Percentiles rank a stretch among this genome's conserved stretches.
Conservation (phyloP, 805 yeast genomes). For the Phaffomyces thermotolerans region DNA sequence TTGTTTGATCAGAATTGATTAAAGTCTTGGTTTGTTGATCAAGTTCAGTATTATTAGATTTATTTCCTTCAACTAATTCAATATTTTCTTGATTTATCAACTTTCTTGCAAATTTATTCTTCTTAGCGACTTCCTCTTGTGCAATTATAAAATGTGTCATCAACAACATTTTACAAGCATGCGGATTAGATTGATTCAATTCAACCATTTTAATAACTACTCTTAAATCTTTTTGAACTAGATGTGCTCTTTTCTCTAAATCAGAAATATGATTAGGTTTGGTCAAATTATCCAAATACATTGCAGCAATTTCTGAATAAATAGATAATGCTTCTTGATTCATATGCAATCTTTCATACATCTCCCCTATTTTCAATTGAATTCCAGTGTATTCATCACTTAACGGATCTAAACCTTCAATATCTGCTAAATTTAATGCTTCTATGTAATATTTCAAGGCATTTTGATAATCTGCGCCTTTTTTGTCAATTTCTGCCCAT, state of each 20-base stretch:
- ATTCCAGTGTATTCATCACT: conserved; percentile 86
- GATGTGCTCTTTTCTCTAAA: conserved; percentile 37
- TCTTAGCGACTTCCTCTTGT: conserved; percentile 50
- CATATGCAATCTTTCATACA: conserved; percentile 67
- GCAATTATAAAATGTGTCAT: conserved; percentile 59
- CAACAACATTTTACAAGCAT: conserved; percentile 47
- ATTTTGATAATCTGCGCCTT: conserved; percentile 46
- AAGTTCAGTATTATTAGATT: background rate
- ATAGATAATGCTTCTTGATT: conserved; percentile 55
- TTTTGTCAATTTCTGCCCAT: conserved; percentile 73
- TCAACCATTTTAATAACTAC: conserved; percentile 64
- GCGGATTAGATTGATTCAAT: conserved; percentile 39
- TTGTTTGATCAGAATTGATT: background rate
- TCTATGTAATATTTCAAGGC: conserved; percentile 70
- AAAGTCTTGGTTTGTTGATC: conserved; percentile 5
- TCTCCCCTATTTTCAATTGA: conserved; percentile 79
- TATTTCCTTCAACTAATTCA: background rate
- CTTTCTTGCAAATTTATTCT: conserved; percentile 28
- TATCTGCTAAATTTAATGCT: conserved; percentile 59
- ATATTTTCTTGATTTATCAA: conserved; percentile 25
- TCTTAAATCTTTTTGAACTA: conserved; percentile 64
- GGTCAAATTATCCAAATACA: conserved; percentile 48
- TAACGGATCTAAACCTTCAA: conserved; percentile 45
- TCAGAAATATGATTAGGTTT: conserved; percentile 26
- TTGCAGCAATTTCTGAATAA: conserved; percentile 58